phyloP scores from a whole-genome alignment of 805 yeast species.

The Danielia oregonensis region DNA sequence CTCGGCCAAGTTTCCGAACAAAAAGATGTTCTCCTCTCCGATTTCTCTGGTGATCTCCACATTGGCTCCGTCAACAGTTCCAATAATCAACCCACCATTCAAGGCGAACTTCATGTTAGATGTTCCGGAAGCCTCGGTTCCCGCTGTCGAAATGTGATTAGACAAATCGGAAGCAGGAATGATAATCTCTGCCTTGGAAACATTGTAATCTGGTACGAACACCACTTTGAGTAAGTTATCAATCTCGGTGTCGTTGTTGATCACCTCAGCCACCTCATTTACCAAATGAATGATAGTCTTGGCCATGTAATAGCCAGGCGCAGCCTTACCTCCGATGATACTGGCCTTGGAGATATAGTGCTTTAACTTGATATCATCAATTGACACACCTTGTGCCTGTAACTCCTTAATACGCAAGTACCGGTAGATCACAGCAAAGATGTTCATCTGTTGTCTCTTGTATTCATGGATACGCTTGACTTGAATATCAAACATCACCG shows the following conservation, averaged over 20 bases:
- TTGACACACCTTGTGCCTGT: slow-evolving; percentile 43
- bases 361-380: slow-evolving; percentile 51
- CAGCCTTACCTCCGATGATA: slow-evolving; percentile 91
- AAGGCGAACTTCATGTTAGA: slow-evolving; percentile 93
- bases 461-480: slow-evolving; percentile 95
- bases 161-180: slow-evolving; percentile 87
- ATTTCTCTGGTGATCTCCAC: slow-evolving; percentile 92
- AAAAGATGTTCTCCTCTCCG: slow-evolving; percentile 88
- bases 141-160: slow-evolving; percentile 95
- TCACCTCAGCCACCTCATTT: slow-evolving; percentile 75
- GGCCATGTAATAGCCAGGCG: slow-evolving; percentile 98
- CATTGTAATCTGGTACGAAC: slow-evolving; percentile 89
- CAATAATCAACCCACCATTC: slow-evolving; percentile 91
- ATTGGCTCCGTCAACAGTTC: slow-evolving; percentile 96
- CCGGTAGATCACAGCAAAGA: slow-evolving; percentile 83
- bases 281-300: slow-evolving; percentile 83
- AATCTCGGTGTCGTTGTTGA: slow-evolving; percentile 73
- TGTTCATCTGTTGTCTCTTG: slow-evolving; percentile 90
- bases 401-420: slow-evolving; percentile 73
- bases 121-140: slow-evolving; percentile 96
- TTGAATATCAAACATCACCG: slow-evolving; percentile 83
- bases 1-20: slow-evolving; percentile 88
- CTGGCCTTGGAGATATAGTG: slow-evolving; percentile 71
- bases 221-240: slow-evolving; percentile 79
- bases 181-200: slow-evolving; percentile 88